phyloP scores from a whole-genome alignment of 371 early-diverging fungal genomes.

The Caulochytrium protostelioides region DNA sequence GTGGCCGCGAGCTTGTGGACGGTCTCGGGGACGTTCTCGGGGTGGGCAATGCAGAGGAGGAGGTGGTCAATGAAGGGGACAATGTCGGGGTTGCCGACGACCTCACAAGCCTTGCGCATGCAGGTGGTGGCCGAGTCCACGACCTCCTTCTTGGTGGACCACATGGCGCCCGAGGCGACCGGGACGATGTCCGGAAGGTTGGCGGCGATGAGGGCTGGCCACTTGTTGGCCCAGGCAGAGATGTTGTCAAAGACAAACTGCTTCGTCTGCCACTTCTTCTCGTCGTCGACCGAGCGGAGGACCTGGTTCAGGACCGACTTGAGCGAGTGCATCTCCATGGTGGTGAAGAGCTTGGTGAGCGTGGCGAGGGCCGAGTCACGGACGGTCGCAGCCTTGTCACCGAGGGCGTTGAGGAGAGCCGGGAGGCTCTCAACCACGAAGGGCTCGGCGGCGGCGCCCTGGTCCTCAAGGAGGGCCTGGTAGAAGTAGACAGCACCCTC shows the following conservation, averaged over 20 bases:
- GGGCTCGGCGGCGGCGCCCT: too few species aligned
- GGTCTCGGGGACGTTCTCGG: conserved; percentile 36
- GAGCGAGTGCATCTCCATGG: too few species aligned
- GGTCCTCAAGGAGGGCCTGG: too few species aligned
- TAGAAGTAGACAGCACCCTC: too few species aligned
- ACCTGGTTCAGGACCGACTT: too few species aligned
- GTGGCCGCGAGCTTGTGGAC: conserved; percentile 51
- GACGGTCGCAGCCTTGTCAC: too few species aligned
- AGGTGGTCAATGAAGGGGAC: conserved; percentile 39
- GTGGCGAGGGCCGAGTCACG: too few species aligned
- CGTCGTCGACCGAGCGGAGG: too few species aligned
- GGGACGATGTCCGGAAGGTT: conserved; percentile 48
- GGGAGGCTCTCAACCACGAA: too few species aligned
- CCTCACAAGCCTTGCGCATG: conserved; percentile 42
- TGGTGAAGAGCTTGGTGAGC: too few species aligned
- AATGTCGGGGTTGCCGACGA: conserved; percentile 57
- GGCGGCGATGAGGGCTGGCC: conserved; percentile 41
- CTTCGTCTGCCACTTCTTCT: conserved; percentile 60
- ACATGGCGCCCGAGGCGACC: conserved; percentile 40
- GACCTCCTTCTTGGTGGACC: conserved; percentile 51
- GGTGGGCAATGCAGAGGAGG: conserved; percentile 50
- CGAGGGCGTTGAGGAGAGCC: too few species aligned
- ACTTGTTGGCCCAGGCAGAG: conserved; percentile 24
- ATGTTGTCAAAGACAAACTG: conserved; percentile 39
- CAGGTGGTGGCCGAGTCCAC: conserved; percentile 24